Evolutionary conservation across 495 filamentous ascomycete species (phyloP).

Genomic region (Lepraria neglecta): DNA sequence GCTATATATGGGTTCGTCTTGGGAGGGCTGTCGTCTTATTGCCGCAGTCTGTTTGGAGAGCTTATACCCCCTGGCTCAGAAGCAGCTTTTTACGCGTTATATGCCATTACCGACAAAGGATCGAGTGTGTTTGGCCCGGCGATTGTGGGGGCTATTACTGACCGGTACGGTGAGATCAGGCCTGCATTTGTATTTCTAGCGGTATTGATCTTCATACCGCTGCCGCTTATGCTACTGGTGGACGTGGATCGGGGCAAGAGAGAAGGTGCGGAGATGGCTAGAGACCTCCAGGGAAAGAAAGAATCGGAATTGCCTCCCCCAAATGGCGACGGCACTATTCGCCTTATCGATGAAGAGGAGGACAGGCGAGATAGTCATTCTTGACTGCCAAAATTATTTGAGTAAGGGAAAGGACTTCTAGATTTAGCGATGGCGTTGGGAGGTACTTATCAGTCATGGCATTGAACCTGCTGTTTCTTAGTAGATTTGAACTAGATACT

Average conservation of each 20-base stretch:
- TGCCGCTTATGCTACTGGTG: constrained; percentile 77
- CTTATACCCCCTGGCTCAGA: constrained; percentile 90
- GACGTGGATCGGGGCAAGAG: constrained; percentile 82
- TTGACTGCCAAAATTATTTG: neutral
- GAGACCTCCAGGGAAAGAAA: constrained; percentile 49
- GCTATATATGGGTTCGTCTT: constrained; percentile 90
- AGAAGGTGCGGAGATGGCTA: constrained; percentile 67
- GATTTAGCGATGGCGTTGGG: constrained; percentile 8
- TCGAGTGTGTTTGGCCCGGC: constrained; percentile 90
- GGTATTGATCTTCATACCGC: constrained; percentile 69
- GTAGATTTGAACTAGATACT: neutral
- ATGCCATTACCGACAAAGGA: constrained; percentile 96
- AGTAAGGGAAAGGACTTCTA: neutral
- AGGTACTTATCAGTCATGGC: no score
- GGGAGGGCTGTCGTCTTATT: constrained; percentile 88
- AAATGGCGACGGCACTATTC: constrained; percentile 13
- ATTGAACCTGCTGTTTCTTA: neutral
- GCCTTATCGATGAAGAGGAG: constrained; percentile 20
- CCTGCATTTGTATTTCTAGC: constrained; percentile 93
- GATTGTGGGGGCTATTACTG: constrained; percentile 88
- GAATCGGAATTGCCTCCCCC: neutral
- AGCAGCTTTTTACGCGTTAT: constrained; percentile 92
- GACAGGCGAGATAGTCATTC: neutral
- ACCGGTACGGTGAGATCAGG: constrained; percentile 80
- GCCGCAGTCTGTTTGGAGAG: constrained; percentile 85